These are phyloP conservation scores for Blattamonas nauphoetae DNA, from an alignment of 78 protist species.

Conservation along the genomic window DNA sequence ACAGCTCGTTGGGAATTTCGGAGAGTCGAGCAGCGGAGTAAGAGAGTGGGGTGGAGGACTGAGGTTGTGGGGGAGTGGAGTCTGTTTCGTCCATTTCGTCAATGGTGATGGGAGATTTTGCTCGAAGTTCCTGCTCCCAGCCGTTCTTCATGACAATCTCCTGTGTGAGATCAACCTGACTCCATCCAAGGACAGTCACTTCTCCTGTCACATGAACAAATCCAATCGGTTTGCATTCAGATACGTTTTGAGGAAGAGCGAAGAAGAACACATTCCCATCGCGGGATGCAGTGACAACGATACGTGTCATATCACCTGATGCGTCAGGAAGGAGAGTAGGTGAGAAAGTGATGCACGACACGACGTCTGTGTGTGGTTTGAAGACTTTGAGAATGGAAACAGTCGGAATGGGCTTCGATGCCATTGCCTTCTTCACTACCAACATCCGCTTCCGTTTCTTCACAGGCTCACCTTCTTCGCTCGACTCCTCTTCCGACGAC, in stretches of 20 bases:
- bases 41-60: neutral
- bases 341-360: neutral
- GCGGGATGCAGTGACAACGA: slow-evolving; percentile 31
- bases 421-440: neutral
- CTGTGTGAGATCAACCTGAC: neutral
- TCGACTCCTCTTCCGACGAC: neutral
- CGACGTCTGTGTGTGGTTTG: neutral
- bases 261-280: slow-evolving; percentile 45
- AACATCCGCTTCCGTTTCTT: neutral
- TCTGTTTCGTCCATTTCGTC: neutral
- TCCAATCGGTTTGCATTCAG: neutral
- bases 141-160: neutral
- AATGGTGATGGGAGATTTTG: neutral
- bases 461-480: neutral
- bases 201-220: neutral
- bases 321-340: neutral
- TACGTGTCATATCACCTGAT: neutral
- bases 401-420: neutral
- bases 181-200: neutral
- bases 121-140: neutral
- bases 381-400: neutral
- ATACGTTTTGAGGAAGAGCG: neutral
- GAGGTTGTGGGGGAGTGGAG: neutral
- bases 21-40: neutral
- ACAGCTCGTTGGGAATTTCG: neutral